phyloP scores from a whole-genome alignment of 2,329 filamentous ascomycete species.

The Xylariomycetidae sp. region DNA sequence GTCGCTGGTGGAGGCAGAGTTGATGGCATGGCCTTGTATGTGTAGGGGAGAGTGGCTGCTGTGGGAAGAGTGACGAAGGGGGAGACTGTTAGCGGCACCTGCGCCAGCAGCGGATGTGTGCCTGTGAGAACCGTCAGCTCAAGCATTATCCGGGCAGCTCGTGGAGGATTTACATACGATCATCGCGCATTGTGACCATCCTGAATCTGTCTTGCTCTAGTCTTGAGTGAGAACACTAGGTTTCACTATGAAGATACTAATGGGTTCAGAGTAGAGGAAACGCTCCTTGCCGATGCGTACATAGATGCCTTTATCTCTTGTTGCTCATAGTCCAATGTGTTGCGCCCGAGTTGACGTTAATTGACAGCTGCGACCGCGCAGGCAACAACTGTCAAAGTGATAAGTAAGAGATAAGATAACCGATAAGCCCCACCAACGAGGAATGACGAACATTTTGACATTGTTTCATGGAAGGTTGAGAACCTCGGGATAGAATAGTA shows the following conservation, averaged over 20 bases:
- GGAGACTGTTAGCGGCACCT: constrained; percentile 89
- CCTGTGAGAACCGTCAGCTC: constrained; percentile 40
- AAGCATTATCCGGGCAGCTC: background rate
- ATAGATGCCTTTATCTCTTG: too few species aligned
- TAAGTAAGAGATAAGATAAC: too few species aligned
- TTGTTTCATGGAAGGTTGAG: too few species aligned
- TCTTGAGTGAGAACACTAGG: background rate
- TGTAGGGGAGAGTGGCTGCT: constrained; percentile 89
- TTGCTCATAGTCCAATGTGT: too few species aligned
- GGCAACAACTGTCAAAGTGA: too few species aligned
- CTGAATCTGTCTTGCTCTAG: background rate
- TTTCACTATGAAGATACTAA: background rate
- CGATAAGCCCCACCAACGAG: constrained; percentile 18
- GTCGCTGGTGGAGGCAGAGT: constrained; percentile 73
- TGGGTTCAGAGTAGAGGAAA: too few species aligned
- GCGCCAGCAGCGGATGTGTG: constrained; percentile 82
- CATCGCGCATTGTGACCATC: constrained; percentile 34
- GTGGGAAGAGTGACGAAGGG: constrained; percentile 89
- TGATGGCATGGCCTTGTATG: constrained; percentile 85
- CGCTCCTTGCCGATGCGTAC: too few species aligned
- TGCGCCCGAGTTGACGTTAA: too few species aligned
- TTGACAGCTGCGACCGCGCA: too few species aligned
- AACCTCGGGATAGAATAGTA: too few species aligned
- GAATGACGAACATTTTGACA: too few species aligned
- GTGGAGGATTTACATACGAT: constrained; percentile 21